Percentiles rank a stretch among this genome's conserved stretches.
Evolutionary conservation across 805 yeast genomes (phyloP).

Genomic region (Nakazawaea holstii): DNA sequence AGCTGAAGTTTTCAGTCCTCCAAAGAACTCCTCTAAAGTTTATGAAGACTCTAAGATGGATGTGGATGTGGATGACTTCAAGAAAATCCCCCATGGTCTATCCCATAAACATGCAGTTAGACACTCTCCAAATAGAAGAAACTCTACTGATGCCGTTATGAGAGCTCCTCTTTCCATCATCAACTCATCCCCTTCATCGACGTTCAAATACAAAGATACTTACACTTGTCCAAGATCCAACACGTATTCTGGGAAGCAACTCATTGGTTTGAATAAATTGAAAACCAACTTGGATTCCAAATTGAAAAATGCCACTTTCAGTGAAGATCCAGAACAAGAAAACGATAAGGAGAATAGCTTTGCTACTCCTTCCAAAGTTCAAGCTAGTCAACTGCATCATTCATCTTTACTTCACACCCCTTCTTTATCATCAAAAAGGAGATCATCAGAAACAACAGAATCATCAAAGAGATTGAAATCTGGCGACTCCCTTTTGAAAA

Average conservation of each 20-base stretch:
- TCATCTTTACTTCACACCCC: constrained; percentile 6
- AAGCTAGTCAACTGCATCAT: background rate
- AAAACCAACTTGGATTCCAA: constrained; percentile 8
- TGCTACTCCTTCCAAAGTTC: constrained; percentile 6
- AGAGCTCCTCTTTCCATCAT: constrained; percentile 2
- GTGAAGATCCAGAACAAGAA: background rate
- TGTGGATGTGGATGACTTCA: constrained; percentile 12
- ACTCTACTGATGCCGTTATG: constrained; percentile 9
- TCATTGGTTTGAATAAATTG: background rate
- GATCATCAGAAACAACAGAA: background rate
- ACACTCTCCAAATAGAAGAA: constrained; percentile 19
- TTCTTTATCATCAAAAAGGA: constrained; percentile 2
- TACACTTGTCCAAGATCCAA: constrained; percentile 27
- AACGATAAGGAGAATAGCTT: constrained; percentile 5
- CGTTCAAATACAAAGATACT: constrained; percentile 17
- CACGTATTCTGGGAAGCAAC: constrained; percentile 1
- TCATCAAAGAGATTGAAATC: constrained; percentile 2
- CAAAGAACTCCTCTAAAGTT: background rate
- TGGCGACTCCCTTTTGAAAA: constrained; percentile 2
- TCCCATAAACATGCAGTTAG: constrained; percentile 27
- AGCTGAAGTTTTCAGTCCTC: constrained; percentile 11
- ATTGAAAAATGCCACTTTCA: constrained; percentile 1
- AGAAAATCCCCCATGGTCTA: constrained; percentile 42
- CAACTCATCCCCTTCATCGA: constrained; percentile 2
- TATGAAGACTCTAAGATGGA: constrained; percentile 8